Base-by-base conservation (phyloP, 768 basidiomycete genomes). In the Leucocoprinus birnbaumii region DNA sequence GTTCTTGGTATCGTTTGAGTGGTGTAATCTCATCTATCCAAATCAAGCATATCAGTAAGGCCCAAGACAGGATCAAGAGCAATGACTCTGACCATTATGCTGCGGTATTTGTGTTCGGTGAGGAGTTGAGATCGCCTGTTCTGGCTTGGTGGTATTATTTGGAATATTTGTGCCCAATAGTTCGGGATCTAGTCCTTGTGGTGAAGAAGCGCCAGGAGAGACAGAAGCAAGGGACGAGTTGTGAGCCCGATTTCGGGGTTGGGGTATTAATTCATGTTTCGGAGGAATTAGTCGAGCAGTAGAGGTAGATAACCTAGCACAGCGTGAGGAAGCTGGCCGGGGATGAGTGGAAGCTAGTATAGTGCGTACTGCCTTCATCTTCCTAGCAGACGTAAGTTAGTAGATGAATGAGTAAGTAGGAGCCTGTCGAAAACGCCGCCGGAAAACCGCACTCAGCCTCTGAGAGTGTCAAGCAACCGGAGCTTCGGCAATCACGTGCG, bases 1-100 rank as follows among this genome's bases (percentile, higher is more conserved):
- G 71, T 55, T 70, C 68, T 57, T 72, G 70, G 65, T 83, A 83
- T 64, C 75, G 77, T 25, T 61, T 58, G 49, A 79, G 59, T 11
- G 79, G 80, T 21, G 75, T 72, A n/a, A 68, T 58, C 45, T 61
- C 62, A 56, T 71, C 73, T 73, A 60, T 27, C 16, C 26, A 48
- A n/a, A 49, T 16, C 26, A 25, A 22, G 27, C 10, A n/a, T 53
- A 26, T 27, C 53, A 44, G 53, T 34, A 38, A 34, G 58, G 34
- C 31, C 45, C 50, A 49, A 51, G 16, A 31, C 27, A 37, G 26
- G 18, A 38, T 47, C n/a, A n/a, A 13, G 25, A 26, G 27, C 11
- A 41, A 26, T 16, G 25, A 24, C 41, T 14, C 19, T 18, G 8
- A 55, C 54, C 54, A 48, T 49, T 49, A 19, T 34, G 19, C 7